A percentile compares a stretch with the other conserved stretches of the same genome.
phyloP scores from a whole-genome alignment of 1,139 yeast genomes.

The Blastobotrys malaysiensis region DNA sequence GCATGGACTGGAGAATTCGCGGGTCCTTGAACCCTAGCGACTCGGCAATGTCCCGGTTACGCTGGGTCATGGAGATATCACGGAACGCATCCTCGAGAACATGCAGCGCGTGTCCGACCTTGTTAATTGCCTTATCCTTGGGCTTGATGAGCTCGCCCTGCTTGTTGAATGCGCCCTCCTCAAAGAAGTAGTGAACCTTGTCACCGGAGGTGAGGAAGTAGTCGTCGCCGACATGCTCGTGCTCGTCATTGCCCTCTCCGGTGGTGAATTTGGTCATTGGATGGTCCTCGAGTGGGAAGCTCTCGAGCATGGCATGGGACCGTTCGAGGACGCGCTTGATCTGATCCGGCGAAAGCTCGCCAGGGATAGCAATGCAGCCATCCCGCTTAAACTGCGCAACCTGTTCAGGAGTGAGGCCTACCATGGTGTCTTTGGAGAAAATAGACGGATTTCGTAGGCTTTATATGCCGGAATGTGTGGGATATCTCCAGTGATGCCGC shows the following conservation, averaged over 20 bases:
- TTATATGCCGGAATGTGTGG: not conserved
- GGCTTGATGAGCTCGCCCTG: conserved; percentile 49
- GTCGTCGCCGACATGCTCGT: conserved; percentile 61
- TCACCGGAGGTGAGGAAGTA: conserved; percentile 68
- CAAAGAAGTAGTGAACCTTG: conserved; percentile 65
- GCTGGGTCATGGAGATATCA: conserved; percentile 46
- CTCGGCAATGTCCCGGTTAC: conserved; percentile 48
- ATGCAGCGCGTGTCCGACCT: conserved; percentile 77
- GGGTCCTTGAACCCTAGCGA: conserved; percentile 57
- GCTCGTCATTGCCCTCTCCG: conserved; percentile 43
- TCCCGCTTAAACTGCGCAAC: conserved; percentile 42
- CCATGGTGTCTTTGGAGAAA: conserved; percentile 5
- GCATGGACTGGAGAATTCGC: conserved; percentile 71
- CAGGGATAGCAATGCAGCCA: conserved; percentile 60
- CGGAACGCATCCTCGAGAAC: conserved; percentile 46
- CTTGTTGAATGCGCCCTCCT: conserved; percentile 55
- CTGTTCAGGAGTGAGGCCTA: conserved; percentile 30
- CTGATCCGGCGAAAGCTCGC: conserved; percentile 44
- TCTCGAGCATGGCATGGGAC: conserved; percentile 43
- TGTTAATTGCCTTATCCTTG: conserved; percentile 57
- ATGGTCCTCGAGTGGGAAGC: conserved; percentile 52
- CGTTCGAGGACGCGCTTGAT: conserved; percentile 39
- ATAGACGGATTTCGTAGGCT: not conserved
- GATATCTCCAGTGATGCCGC: no score
- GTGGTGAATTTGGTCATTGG: conserved; percentile 72